Percentiles rank a stretch among this genome's conserved stretches.
phyloP scores from a whole-genome alignment of 768 basidiomycete genomes.

The Suillus subluteus region DNA sequence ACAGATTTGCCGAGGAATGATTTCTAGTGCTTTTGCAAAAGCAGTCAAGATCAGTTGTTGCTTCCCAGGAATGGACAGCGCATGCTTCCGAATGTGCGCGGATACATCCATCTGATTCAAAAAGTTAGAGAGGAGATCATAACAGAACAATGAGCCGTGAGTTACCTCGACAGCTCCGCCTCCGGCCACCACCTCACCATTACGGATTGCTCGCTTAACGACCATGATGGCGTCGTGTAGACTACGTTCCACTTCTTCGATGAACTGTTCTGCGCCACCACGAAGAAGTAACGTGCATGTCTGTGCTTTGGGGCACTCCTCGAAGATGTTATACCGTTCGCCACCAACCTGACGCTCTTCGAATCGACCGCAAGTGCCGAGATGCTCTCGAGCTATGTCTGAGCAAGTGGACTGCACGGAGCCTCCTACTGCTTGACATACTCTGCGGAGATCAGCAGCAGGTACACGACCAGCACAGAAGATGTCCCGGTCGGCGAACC shows the following conservation, averaged over 20 bases:
- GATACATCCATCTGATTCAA: conserved; percentile 93
- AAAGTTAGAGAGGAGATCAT: conserved; percentile 7
- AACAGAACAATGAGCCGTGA: conserved; percentile 1
- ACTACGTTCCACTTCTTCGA: conserved; percentile 96
- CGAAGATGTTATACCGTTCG: no score
- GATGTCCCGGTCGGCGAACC: conserved; percentile 98
- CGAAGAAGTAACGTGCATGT: conserved; percentile 82
- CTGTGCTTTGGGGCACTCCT: no score
- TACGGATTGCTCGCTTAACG: conserved; percentile 96
- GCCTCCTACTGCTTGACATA: conserved; percentile 95
- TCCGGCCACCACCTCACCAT: conserved; percentile 95
- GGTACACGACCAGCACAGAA: conserved; percentile 98
- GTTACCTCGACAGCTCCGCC: conserved; percentile 95
- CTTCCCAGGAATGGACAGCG: conserved; percentile 93
- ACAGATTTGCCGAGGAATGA: conserved; percentile 97
- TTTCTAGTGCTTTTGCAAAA: conserved; percentile 95
- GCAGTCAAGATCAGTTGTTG: conserved; percentile 92
- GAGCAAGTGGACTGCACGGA: conserved; percentile 94
- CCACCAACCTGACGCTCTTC: conserved; percentile 83
- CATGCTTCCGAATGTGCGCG: conserved; percentile 89
- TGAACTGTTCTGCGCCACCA: conserved; percentile 98
- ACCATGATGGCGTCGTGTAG: conserved; percentile 99
- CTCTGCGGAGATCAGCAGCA: conserved; percentile 87
- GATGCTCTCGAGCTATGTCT: conserved; percentile 86
- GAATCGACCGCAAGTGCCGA: conserved; percentile 91